Evolutionary conservation across 768 basidiomycete species (phyloP).

Genomic region (Boletus fagicola): DNA sequence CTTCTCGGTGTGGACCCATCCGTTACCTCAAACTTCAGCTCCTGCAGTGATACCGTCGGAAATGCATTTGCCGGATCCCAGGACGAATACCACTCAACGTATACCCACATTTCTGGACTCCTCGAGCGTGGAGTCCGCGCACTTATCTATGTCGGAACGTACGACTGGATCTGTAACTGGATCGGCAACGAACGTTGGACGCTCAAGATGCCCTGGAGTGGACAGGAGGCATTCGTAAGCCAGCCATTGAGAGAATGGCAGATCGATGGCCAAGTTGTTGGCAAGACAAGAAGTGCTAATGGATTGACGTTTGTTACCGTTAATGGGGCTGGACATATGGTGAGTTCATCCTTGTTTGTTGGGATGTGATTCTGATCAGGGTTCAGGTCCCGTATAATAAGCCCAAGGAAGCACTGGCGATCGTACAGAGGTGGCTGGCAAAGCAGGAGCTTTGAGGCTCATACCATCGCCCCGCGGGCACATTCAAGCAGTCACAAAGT

Average conservation of each 20-base stretch:
- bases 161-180: conserved; percentile 82
- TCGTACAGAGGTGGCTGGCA: conserved; percentile 51
- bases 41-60: conserved; percentile 43
- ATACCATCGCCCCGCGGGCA: too few relatives aligned
- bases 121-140: conserved; percentile 75
- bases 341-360: conserved; percentile 23
- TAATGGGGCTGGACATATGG: conserved; percentile 76
- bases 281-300: conserved; percentile 53
- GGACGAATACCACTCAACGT: conserved; percentile 38
- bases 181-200: conserved; percentile 77
- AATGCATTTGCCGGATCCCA: conserved; percentile 45
- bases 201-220: conserved; percentile 70
- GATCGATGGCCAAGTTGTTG: conserved; percentile 46
- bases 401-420: conserved; percentile 49
- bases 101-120: conserved; percentile 44
- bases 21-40: conserved; percentile 39
- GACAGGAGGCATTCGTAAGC: conserved; percentile 47
- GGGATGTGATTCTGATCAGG: conserved; percentile 2
- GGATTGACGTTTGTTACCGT: conserved; percentile 70
- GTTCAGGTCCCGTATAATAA: conserved; percentile 61
- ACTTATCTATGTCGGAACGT: conserved; percentile 72
- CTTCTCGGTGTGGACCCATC: conserved; percentile 62
- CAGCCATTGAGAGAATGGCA: conserved; percentile 59
- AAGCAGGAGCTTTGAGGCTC: conserved; percentile 19
- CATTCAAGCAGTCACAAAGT: neutral